These are phyloP conservation scores for Candida sp. DNA, from an alignment of 1,139 yeast species.

Conservation along the genomic window DNA sequence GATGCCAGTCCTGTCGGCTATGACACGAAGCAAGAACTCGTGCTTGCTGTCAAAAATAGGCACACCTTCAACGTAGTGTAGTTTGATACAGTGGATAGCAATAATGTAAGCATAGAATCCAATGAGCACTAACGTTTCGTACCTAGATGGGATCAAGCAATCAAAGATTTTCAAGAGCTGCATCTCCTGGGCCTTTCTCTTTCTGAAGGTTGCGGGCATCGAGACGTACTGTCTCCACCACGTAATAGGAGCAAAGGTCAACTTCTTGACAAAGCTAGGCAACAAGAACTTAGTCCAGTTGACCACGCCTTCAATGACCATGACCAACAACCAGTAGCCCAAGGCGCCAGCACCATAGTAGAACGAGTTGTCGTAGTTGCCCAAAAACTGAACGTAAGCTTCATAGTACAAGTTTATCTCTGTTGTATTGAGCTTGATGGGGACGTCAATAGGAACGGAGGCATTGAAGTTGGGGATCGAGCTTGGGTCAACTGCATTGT, in stretches of 20 bases:
- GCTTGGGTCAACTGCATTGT: slow-evolving; percentile 19
- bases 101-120: slow-evolving; percentile 47
- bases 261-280: slow-evolving; percentile 25
- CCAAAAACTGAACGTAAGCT: slow-evolving; percentile 32
- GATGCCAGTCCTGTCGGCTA: slow-evolving; percentile 38
- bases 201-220: slow-evolving; percentile 32
- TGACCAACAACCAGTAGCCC: slow-evolving; percentile 53
- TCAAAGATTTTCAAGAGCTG: slow-evolving; percentile 22
- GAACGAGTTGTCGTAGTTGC: slow-evolving; percentile 42
- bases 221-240: slow-evolving; percentile 31
- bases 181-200: slow-evolving; percentile 27
- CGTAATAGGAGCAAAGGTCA: slow-evolving; percentile 27
- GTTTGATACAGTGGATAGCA: slow-evolving; percentile 32
- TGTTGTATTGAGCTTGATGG: slow-evolving; percentile 23
- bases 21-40: slow-evolving; percentile 26
- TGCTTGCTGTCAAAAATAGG: slow-evolving; percentile 24
- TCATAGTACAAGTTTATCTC: slow-evolving; percentile 17
- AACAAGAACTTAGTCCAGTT: slow-evolving; percentile 43
- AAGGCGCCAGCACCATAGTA: slow-evolving; percentile 52
- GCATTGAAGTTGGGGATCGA: slow-evolving; percentile 27
- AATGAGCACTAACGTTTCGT: slow-evolving; percentile 22
- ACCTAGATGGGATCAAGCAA: slow-evolving; percentile 31
- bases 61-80: slow-evolving; percentile 24
- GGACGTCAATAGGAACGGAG: slow-evolving; percentile 22
- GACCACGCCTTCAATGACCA: slow-evolving; percentile 40